phyloP scores from a whole-genome alignment of 2,329 filamentous ascomycete genomes.

The Chrysosporium keratinophilum region DNA sequence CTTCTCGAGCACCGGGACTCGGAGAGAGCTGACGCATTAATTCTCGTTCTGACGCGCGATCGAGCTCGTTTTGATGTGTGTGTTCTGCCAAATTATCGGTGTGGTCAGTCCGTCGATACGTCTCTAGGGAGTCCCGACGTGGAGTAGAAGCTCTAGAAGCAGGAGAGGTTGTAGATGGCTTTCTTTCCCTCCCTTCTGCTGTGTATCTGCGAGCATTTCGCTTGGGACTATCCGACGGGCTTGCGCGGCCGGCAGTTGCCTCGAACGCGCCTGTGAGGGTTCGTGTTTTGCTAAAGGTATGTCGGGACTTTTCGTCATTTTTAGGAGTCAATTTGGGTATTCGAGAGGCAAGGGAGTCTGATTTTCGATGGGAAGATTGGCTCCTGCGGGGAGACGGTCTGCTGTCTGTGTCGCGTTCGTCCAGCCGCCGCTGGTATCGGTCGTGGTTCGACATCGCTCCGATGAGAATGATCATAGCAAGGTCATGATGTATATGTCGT shows the following conservation, averaged over 20 bases:
- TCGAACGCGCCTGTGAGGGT: constrained; percentile 34
- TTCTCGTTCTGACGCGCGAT: constrained; percentile 11
- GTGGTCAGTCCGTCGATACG: constrained; percentile 33
- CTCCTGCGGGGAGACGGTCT: constrained; percentile 21
- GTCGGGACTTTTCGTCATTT: constrained; percentile 21
- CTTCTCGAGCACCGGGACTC: constrained; percentile 18
- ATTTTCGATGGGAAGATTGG: constrained; percentile 19
- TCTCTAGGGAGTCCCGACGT: constrained; percentile 29
- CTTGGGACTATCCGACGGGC: constrained; percentile 20
- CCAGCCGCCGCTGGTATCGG: constrained; percentile 19
- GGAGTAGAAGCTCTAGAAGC: constrained; percentile 29
- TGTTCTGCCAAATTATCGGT: constrained; percentile 28
- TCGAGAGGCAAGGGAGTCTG: constrained; percentile 23
- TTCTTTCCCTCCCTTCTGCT: constrained; percentile 18
- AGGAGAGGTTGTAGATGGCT: constrained; percentile 23
- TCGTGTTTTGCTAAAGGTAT: constrained; percentile 28
- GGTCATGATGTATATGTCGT: neutral
- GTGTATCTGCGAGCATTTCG: constrained; percentile 20
- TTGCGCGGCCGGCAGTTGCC: constrained; percentile 24
- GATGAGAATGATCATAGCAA: neutral
- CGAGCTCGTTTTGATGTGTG: constrained; percentile 23
- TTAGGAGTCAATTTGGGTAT: constrained; percentile 24
- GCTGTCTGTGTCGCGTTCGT: constrained; percentile 16
- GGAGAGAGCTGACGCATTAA: constrained; percentile 21
- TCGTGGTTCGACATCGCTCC: constrained; percentile 26